Conservation (phyloP, 176 grass and related monocot genomes). For the Elaeis guineensis region DNA sequence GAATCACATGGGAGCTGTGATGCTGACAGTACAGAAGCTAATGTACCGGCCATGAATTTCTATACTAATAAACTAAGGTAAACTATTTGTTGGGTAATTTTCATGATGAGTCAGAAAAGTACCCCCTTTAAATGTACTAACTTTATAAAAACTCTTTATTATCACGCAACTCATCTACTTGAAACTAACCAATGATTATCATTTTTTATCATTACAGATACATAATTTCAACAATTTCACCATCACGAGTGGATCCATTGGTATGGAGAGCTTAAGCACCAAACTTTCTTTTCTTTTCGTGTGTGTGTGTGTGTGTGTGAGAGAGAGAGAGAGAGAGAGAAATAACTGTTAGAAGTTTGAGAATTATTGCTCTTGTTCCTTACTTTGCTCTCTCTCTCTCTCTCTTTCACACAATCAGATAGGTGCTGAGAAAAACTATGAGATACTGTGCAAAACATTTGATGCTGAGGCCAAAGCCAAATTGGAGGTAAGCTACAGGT, state of each 20-base stretch:
- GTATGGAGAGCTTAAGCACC: constrained; percentile 22
- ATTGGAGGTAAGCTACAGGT: constrained; percentile 46
- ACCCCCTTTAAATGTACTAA: background rate
- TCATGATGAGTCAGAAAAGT: too few relatives aligned
- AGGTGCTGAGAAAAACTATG: constrained; percentile 57
- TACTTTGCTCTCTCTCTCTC: background rate
- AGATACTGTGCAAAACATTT: constrained; percentile 81
- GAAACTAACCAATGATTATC: background rate
- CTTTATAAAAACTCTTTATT: background rate
- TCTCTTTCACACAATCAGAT: constrained; percentile 30
- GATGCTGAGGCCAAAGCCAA: constrained; percentile 62
- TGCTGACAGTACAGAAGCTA: constrained; percentile 91
- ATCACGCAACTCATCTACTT: background rate
- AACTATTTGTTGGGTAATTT: background rate
- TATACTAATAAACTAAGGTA: constrained; percentile 62
- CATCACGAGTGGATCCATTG: constrained; percentile 62
- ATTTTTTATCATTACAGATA: constrained; percentile 42
- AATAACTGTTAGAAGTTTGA: too few relatives aligned
- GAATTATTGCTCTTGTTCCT: too few relatives aligned
- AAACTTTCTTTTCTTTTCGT: background rate
- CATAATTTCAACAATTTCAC: constrained; percentile 67
- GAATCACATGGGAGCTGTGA: constrained; percentile 66
- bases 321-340: background rate
- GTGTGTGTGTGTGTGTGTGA: too few relatives aligned
- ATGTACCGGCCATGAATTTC: constrained; percentile 55